Base-by-base conservation (phyloP, 78 protist species). In the Polysphondylium violaceum region DNA sequence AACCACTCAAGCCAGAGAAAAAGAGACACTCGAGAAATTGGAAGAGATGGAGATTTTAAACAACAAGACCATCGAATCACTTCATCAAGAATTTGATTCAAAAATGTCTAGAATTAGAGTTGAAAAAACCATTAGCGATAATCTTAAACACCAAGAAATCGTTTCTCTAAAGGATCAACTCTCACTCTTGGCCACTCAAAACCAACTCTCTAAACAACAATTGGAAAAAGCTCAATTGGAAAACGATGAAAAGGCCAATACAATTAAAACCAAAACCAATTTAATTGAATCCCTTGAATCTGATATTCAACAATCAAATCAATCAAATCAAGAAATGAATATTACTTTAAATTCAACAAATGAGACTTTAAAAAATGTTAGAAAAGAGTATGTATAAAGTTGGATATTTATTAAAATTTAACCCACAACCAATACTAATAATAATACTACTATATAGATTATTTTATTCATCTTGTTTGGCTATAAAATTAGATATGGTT, bases 381-480 rank as follows among this genome's bases (percentile, higher is more conserved):
- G 47, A 71, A 83, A 69, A 83, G 91, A 83, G 79, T 83, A 81
- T 36, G 85, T 2, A 68, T 25, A 14, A 5, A 33, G 23, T 74
- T 19, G 33, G 17, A 31, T 55, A 12, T 3, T 36, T 9, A 2
- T 36, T n/a, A n/a, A n/a, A n/a, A n/a, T n/a, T n/a, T n/a, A n/a
- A n/a, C n/a, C n/a, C n/a, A n/a, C n/a, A n/a, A n/a, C n/a, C n/a
- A n/a, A n/a, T n/a, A n/a, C n/a, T n/a, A n/a, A n/a, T n/a, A n/a
- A n/a, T n/a, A n/a, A n/a, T n/a, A n/a, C 6, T 14, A 11, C 7
- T 11, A 8, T 17, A 0, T 55, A 67, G 76, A 56, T 68, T 81
- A 41, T 83, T 83, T 38, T 69, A 58, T 29, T 63, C 72, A 25
- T 56, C 78, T 9, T 83, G 91, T 69, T 69, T 83, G 63, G 76